Base-by-base conservation (phyloP, 306 rosid species). In the Oemleria cerasiformis region DNA sequence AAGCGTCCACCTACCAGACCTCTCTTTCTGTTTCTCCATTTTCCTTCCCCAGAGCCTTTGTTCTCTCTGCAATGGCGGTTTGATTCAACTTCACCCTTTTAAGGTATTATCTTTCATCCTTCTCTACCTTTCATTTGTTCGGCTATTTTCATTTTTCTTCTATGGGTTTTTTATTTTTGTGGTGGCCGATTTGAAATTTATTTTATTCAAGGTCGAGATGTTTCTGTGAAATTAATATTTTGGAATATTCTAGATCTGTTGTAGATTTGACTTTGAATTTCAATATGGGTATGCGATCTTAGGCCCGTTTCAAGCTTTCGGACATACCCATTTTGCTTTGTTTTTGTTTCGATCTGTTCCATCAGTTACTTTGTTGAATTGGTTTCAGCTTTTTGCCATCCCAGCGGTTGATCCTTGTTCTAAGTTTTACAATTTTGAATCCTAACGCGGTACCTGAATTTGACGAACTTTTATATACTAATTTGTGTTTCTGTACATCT, bases 1-100 rank as follows among this genome's bases (percentile, higher is more conserved):
- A 47, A 40, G 13, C 74, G 75, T 30, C 70, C 55, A 19, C 60
- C 84, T 56, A 48, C 75, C 77, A 15, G 36, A 59, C 51, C 64
- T 60, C 38, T 30, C 41, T 30, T 57, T 42, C 8, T 23, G n/a
- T 36, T 14, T 40, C 0, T 63, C 62, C 9, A 14, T 59, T 59
- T 38, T 34, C 5, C 17, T 8, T 6, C 5, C 54, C 19, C 16
- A n/a, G 19, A 3, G 50, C 67, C 20, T 50, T 40, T 39, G 49
- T 60, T 56, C 65, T n/a, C 58, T n/a, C 41, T 19, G 53, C 50
- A 39, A 45, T 58, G 36, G 14, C 51, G 42, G 43, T 30, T 53
- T 36, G 58, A 62, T 65, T 54, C 77, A 48, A 39, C 67, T 36
- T 34, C 19, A 56, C 16, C 42, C 9, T 60, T 15, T 42, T 9